A percentile compares a stretch with the other conserved stretches of the same genome.
phyloP scores from a whole-genome alignment of 108 stramenopile species.

The Nannochloropsis granulata region DNA sequence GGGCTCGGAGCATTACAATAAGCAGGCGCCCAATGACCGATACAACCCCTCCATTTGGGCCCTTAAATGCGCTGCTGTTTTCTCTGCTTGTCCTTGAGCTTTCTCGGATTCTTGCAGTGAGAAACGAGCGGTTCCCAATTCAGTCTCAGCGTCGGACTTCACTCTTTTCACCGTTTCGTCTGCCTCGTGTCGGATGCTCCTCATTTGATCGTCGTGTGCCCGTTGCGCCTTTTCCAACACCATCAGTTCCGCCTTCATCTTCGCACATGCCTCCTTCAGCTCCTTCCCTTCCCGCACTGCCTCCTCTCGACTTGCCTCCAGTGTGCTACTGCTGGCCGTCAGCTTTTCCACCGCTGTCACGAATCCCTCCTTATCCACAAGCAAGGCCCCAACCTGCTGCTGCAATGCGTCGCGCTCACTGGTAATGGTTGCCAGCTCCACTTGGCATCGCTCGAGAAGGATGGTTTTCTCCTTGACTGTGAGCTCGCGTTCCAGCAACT shows the following conservation, averaged over 20 bases:
- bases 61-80: not conserved
- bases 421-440: not conserved
- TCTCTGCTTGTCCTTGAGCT: not conserved
- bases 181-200: not conserved
- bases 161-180: not conserved
- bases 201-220: not conserved
- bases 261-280: not conserved
- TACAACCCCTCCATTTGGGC: not conserved
- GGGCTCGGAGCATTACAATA: slow-evolving; percentile 17
- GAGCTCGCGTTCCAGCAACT: not conserved
- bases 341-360: not conserved
- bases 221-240: not conserved
- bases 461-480: not conserved
- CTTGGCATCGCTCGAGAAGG: not conserved
- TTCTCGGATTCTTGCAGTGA: not conserved
- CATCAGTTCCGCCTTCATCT: not conserved
- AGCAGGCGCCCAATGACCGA: not conserved
- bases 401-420: not conserved
- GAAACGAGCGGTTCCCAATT: not conserved
- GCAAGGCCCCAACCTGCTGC: not conserved
- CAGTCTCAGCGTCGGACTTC: not conserved
- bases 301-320: not conserved
- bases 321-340: not conserved
- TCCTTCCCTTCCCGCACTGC: not conserved
- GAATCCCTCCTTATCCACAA: not conserved